phyloP scores from a whole-genome alignment of 2,329 filamentous ascomycete genomes.

The Paracoccidioides lutzii region DNA sequence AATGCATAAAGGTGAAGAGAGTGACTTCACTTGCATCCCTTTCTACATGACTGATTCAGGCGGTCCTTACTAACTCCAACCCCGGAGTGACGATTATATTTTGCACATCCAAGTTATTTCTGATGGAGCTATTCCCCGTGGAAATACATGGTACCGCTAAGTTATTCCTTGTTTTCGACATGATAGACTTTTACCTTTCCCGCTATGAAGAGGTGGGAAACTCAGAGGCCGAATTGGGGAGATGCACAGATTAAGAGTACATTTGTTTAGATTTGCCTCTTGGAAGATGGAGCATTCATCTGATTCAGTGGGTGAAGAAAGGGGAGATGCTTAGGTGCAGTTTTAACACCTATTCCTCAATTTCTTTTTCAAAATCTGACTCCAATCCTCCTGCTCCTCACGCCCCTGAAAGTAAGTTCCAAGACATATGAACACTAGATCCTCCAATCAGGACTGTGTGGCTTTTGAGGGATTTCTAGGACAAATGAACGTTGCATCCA shows the following conservation, averaged over 20 bases:
- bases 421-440: neutral
- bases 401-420: neutral
- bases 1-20: neutral
- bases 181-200: neutral
- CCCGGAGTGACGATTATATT: neutral
- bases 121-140: neutral
- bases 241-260: too few relatives aligned
- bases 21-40: neutral
- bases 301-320: too few relatives aligned
- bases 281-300: too few relatives aligned
- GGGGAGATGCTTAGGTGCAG: too few relatives aligned
- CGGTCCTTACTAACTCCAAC: neutral
- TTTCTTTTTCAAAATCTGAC: too few relatives aligned
- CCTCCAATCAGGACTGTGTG: neutral
- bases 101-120: neutral
- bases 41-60: neutral
- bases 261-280: too few relatives aligned
- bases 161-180: neutral
- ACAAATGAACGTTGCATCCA: neutral
- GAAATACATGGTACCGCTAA: neutral
- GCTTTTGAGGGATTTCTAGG: neutral
- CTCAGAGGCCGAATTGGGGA: too few relatives aligned
- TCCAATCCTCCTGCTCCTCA: too few relatives aligned
- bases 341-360: too few relatives aligned
- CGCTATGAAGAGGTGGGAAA: neutral